Percentiles rank a stretch among this genome's conserved stretches.
These are phyloP conservation scores for Mucor indicus DNA, from an alignment of 371 early-diverging fungal genomes.

Conservation along the genomic window DNA sequence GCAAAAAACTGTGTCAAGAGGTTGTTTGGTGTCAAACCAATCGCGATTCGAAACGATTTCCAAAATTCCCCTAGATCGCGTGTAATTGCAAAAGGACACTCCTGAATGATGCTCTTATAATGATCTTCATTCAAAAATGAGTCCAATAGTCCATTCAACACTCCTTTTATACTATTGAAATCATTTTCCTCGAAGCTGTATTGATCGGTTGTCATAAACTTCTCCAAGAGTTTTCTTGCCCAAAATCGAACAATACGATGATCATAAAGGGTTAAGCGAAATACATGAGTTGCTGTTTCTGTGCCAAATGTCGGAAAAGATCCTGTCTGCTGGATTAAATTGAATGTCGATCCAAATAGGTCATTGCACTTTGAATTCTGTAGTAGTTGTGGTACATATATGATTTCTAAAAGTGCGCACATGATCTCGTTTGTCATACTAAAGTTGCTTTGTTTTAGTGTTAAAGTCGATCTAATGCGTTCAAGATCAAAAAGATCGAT, in stretches of 20 bases:
- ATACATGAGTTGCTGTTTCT: conserved; percentile 13
- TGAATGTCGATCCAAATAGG: conserved; percentile 22
- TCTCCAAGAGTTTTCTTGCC: conserved; percentile 41
- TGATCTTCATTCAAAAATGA: conserved; percentile 7
- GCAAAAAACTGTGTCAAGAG: conserved; percentile 2
- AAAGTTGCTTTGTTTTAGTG: background rate
- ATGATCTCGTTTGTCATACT: conserved; percentile 15
- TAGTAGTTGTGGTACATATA: conserved; percentile 16
- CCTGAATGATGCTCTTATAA: background rate
- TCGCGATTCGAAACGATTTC: conserved; percentile 28
- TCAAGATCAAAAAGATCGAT: conserved; percentile 30
- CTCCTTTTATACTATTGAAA: conserved; percentile 1
- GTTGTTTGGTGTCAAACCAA: conserved; percentile 9
- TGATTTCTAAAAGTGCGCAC: conserved; percentile 29
- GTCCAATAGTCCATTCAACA: conserved; percentile 4
- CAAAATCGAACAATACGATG: conserved; percentile 35
- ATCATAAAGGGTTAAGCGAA: conserved; percentile 29
- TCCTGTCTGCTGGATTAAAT: conserved; percentile 25
- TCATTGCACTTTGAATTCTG: conserved; percentile 15
- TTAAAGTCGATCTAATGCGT: conserved; percentile 15
- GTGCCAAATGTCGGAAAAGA: conserved; percentile 24
- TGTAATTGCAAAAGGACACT: conserved; percentile 8
- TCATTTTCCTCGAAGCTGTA: conserved; percentile 6
- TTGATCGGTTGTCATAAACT: conserved; percentile 16
- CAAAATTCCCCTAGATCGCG: conserved; percentile 26